These are phyloP conservation scores for Pseudocercospora pini-densiflorae DNA, from an alignment of 2,329 filamentous ascomycete species.

Conservation along the genomic window DNA sequence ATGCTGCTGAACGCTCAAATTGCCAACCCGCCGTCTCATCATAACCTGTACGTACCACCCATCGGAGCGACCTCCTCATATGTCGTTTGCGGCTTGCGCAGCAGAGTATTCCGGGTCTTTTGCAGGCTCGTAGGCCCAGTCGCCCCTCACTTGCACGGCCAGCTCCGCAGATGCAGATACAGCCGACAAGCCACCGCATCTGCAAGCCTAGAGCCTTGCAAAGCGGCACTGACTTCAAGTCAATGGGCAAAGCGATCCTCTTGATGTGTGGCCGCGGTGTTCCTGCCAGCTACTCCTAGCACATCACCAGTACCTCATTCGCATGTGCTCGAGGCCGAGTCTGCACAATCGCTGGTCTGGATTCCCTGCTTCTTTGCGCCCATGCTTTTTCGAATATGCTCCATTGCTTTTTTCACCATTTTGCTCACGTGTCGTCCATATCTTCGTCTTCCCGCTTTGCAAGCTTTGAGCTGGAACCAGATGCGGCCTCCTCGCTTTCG, in stretches of 20 bases:
- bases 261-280: neutral
- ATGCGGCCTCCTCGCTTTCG: slow-evolving; percentile 16
- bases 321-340: neutral
- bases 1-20: slow-evolving; percentile 11
- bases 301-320: neutral
- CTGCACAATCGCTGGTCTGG: neutral
- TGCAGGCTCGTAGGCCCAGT: neutral
- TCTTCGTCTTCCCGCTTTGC: slow-evolving; percentile 15
- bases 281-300: neutral
- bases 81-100: neutral
- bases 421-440: slow-evolving; percentile 22
- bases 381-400: neutral
- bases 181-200: neutral
- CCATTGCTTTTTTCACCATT: neutral
- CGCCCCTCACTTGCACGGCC: neutral
- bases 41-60: neutral
- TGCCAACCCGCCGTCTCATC: slow-evolving; percentile 7
- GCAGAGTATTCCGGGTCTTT: neutral
- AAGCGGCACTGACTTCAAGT: neutral
- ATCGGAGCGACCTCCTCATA: neutral
- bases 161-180: neutral
- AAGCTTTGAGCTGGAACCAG: neutral
- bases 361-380: neutral
- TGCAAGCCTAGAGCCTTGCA: neutral
- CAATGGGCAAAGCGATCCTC: neutral